Evolutionary conservation across 176 grass and related monocot species (phyloP), one percentile per base, ranked within the genome.

Genomic region (Typha latifolia): DNA sequence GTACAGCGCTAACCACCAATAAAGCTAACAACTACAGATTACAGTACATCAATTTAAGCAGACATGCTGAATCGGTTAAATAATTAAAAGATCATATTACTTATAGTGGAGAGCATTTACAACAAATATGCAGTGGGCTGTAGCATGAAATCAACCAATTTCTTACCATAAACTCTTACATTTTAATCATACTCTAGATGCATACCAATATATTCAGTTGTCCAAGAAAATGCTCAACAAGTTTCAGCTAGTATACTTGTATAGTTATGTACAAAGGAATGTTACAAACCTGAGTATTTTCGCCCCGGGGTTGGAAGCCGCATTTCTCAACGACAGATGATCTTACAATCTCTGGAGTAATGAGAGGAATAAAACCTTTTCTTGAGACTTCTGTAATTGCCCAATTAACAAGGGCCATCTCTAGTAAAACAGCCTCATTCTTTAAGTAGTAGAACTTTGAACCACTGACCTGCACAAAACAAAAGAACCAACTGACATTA

Each of bases 391-490:
- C 78, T 4, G 73, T 37, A 70, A 97, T 91, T 66, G 88, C 80
- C 88, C 85, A 97, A 72, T 82, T 96, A 61, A 97, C 64, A 66
- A 97, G 85, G 62, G 80, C 88, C 88, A 97, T 89, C 69, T 92
- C 88, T 31, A 97, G 68, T 51, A 97, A 82, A 66, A 92, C 93
- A 82, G 88, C 88, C 74, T 92, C 88, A 56, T 97, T 97, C 82
- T 97, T 97, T 77, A 97, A 82, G 73, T 97, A 92, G 72, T 92
- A 92, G 73, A 97, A 97, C 73, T 97, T 97, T 18, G 93, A 97
- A 63, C 93, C 93, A 65, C 85, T 92, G 24, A 97, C 93, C 88
- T 92, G 48, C 2, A 34, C 37, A 89, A 74, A 32, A 48, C 6
- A 66, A 61, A 31, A 83, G 14, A 59, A 10, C 37, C 37, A 43